Percentiles rank a stretch among this genome's conserved stretches.
Evolutionary conservation across 2,329 filamentous ascomycete species (phyloP).

Genomic region (Xylariales sp.): DNA sequence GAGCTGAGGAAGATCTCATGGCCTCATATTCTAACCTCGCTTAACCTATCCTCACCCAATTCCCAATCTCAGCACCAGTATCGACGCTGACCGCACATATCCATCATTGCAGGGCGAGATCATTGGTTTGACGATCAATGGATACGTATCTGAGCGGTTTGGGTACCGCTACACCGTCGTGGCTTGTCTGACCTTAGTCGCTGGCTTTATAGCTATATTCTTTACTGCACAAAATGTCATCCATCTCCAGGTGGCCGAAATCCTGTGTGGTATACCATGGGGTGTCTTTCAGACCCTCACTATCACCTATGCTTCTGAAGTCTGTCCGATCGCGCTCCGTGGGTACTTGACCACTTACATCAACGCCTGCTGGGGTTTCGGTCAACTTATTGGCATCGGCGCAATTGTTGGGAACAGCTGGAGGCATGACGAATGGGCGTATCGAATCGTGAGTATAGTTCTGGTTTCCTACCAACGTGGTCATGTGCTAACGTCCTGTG

Average conservation of each 20-base stretch:
- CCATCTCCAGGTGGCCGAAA: slow-evolving; percentile 69
- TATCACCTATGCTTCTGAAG: slow-evolving; percentile 76
- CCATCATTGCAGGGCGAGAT: slow-evolving; percentile 65
- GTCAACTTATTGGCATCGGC: slow-evolving; percentile 78
- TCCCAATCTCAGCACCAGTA: too few relatives aligned
- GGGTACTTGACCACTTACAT: slow-evolving; percentile 77
- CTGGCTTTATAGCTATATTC: slow-evolving; percentile 70
- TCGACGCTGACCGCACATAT: slow-evolving; percentile 14
- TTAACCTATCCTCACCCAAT: too few relatives aligned
- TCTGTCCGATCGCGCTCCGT: slow-evolving; percentile 77
- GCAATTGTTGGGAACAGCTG: slow-evolving; percentile 76
- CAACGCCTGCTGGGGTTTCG: slow-evolving; percentile 83
- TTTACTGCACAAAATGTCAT: slow-evolving; percentile 72
- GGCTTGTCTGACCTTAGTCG: slow-evolving; percentile 63
- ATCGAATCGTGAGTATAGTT: slow-evolving; percentile 57
- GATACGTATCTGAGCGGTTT: slow-evolving; percentile 73
- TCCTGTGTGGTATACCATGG: slow-evolving; percentile 72
- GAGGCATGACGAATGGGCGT: slow-evolving; percentile 75
- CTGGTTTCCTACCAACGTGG: not conserved
- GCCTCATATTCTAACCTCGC: not conserved
- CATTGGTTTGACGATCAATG: slow-evolving; percentile 74
- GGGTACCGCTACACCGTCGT: slow-evolving; percentile 76
- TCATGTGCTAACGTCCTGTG: slow-evolving; percentile 28
- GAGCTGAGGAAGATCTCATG: not conserved
- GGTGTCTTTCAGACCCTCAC: slow-evolving; percentile 69